Conservation (phyloP, 331 rosid species). For the Cucumis variabilis region DNA sequence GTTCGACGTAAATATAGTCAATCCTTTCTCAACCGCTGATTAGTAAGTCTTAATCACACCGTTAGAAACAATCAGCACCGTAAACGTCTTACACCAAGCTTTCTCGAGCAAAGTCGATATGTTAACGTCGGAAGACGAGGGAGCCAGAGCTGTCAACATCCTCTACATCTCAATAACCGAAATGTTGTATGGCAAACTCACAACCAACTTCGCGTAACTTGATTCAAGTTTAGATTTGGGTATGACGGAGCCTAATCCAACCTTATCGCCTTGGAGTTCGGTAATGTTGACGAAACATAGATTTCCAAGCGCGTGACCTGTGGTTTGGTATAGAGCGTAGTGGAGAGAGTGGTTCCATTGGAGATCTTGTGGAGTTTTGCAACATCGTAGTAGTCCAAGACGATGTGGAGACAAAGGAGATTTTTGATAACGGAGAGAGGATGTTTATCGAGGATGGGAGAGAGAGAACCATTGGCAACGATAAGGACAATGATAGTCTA, state of each 20-base stretch:
- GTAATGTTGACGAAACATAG: slow-evolving; percentile 92
- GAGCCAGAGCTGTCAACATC: slow-evolving; percentile 78
- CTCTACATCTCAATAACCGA: slow-evolving; percentile 87
- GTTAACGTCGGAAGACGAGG: slow-evolving; percentile 67
- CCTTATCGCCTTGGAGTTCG: slow-evolving; percentile 83
- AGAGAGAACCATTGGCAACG: slow-evolving; percentile 64
- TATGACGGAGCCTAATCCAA: slow-evolving; percentile 84
- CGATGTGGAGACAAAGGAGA: slow-evolving; percentile 70
- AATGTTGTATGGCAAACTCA: slow-evolving; percentile 82
- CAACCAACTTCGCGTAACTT: slow-evolving; percentile 71
- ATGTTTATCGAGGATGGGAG: slow-evolving; percentile 60
- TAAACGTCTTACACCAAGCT: slow-evolving; percentile 79
- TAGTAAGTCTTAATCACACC: slow-evolving; percentile 76
- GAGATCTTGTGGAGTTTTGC: slow-evolving; percentile 82
- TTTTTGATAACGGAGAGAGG: slow-evolving; percentile 81
- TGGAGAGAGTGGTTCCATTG: slow-evolving; percentile 78
- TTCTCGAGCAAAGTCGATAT: slow-evolving; percentile 76
- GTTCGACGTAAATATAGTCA: slow-evolving; percentile 82
- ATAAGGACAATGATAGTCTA: slow-evolving; percentile 83
- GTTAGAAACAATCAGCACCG: slow-evolving; percentile 52
- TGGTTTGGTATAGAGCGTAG: slow-evolving; percentile 91
- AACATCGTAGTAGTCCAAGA: slow-evolving; percentile 86
- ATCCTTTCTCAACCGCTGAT: slow-evolving; percentile 63
- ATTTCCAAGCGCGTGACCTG: slow-evolving; percentile 79
- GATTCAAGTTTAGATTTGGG: slow-evolving; percentile 93